These are phyloP conservation scores for Anthoceros angustus DNA, from an alignment of 225 moss, liverwort and hornwort genomes.

Conservation along the genomic window DNA sequence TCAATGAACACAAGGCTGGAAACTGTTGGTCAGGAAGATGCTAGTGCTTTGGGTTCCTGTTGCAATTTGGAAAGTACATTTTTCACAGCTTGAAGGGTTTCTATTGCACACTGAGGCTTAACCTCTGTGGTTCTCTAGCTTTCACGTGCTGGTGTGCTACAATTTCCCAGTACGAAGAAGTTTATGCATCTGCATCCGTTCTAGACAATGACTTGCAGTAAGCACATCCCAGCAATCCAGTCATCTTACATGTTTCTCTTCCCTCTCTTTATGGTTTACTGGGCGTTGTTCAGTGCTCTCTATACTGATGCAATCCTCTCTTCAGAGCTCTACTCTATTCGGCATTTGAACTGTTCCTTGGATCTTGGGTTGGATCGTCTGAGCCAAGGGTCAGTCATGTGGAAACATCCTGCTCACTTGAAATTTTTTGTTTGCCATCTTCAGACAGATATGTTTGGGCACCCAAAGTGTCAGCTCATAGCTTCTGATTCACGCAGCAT, in stretches of 20 bases:
- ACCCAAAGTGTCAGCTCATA: neutral
- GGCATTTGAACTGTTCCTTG: slow-evolving; percentile 69
- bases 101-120: neutral
- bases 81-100: no score
- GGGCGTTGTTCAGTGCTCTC: slow-evolving; percentile 6
- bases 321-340: slow-evolving; percentile 76
- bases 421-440: neutral
- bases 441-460: neutral
- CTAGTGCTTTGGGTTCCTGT: neutral
- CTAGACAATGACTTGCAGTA: slow-evolving; percentile 73
- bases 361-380: slow-evolving; percentile 62
- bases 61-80: no score
- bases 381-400: slow-evolving; percentile 28
- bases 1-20: neutral
- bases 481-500: no score
- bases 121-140: slow-evolving; percentile 23
- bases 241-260: neutral
- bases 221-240: slow-evolving; percentile 16
- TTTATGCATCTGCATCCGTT: slow-evolving; percentile 28
- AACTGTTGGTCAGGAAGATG: neutral
- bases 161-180: slow-evolving; percentile 74
- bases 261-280: neutral
- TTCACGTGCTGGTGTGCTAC: slow-evolving; percentile 96
- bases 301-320: neutral
- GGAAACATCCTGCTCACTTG: neutral